Evolutionary conservation across 2,329 filamentous ascomycete genomes (phyloP).

Genomic region (Calonectria montana): DNA sequence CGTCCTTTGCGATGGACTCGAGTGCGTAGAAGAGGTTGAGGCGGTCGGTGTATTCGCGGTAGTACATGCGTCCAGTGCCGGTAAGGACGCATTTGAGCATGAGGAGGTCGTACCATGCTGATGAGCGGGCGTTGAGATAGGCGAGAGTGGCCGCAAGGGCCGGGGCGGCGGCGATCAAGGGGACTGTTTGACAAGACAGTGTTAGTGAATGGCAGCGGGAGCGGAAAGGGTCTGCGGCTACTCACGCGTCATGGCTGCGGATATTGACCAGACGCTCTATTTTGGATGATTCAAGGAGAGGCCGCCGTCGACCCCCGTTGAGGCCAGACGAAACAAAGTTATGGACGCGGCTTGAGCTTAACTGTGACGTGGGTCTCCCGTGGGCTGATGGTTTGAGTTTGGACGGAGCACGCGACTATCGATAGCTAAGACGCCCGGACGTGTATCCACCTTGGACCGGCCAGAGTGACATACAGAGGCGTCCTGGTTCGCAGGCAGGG

Average conservation of each 20-base stretch:
- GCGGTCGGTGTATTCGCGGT: slow-evolving; percentile 67
- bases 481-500: neutral
- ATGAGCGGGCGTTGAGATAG: slow-evolving; percentile 80
- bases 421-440: neutral
- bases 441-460: neutral
- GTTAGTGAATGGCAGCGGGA: neutral
- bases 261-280: neutral
- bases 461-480: neutral
- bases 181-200: slow-evolving; percentile 53
- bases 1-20: slow-evolving; percentile 70
- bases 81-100: slow-evolving; percentile 68
- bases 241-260: slow-evolving; percentile 34
- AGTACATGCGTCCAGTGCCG: slow-evolving; percentile 54
- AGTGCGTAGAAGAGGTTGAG: slow-evolving; percentile 81
- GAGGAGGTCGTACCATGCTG: slow-evolving; percentile 73
- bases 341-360: neutral
- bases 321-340: neutral
- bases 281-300: neutral
- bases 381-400: slow-evolving; percentile 10
- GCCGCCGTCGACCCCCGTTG: neutral
- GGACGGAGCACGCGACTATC: slow-evolving; percentile 5
- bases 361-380: slow-evolving; percentile 13
- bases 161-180: slow-evolving; percentile 66
- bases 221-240: neutral
- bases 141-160: slow-evolving; percentile 75